Conservation (phyloP, 805 yeast genomes). For the Torulaspora indica region DNA sequence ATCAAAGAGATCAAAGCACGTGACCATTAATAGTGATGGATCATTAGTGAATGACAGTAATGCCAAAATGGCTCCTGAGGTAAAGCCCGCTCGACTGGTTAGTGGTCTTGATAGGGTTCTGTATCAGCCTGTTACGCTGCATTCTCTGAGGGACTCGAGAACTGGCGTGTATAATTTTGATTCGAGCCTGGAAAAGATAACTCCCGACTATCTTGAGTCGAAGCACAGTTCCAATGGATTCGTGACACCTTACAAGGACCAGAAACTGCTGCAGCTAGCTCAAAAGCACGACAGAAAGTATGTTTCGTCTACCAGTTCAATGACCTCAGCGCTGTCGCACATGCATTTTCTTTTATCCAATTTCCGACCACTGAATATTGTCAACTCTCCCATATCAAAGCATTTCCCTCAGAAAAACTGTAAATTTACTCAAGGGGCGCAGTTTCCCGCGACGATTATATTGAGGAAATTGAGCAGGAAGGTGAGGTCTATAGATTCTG, state of each 20-base stretch:
- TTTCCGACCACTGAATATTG: conserved; percentile 48
- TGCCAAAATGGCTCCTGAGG: conserved; percentile 4
- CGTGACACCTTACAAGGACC: conserved; percentile 65
- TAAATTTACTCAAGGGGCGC: conserved; percentile 43
- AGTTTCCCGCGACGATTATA: conserved; percentile 53
- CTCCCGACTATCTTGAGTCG: conserved; percentile 32
- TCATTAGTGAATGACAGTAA: conserved; percentile 7
- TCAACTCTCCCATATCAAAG: conserved; percentile 39
- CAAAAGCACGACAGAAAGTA: conserved; percentile 35
- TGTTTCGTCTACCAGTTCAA: conserved; percentile 80
- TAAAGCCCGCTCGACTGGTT: conserved; percentile 48
- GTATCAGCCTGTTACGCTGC: conserved; percentile 71
- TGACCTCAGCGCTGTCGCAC: conserved; percentile 73
- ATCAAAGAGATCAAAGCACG: conserved; percentile 11
- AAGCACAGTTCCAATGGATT: conserved; percentile 37
- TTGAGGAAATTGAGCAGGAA: conserved; percentile 45
- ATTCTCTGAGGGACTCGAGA: conserved; percentile 71
- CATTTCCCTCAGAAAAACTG: conserved; percentile 39
- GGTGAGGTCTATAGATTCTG: conserved; percentile 64
- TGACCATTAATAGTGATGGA: conserved; percentile 12
- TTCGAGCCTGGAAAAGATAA: conserved; percentile 53
- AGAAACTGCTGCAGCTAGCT: conserved; percentile 47
- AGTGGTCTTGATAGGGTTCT: conserved; percentile 68
- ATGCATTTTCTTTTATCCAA: conserved; percentile 68
- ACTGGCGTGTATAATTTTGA: conserved; percentile 68